Base-by-base conservation (phyloP, 1,284 basidiomycete species). In the Leucoagaricus sp. region DNA sequence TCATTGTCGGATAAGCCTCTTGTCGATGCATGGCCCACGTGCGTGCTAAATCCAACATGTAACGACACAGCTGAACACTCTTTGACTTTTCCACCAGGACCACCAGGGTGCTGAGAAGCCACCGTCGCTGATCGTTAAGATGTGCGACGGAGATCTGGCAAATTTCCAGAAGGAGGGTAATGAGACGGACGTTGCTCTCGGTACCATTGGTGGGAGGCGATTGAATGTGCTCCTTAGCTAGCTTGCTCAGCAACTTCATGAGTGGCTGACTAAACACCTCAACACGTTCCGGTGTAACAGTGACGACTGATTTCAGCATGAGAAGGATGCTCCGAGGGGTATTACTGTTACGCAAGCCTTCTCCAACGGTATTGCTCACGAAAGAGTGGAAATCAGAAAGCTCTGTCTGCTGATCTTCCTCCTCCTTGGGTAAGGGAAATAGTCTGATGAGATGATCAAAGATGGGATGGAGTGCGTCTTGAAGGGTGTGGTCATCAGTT, bases 11-110 rank as follows among this genome's bases (percentile, higher is more conserved):
- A 67, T 92, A 93, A 1, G 86, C 77, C 57, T 96, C 94, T 53
- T 88, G 88, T 65, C 86, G 84, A 45, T 92, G 86, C 64, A 95
- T 76, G 19, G 91, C 87, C 96, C 97, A 99, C 47, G 91, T 89
- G 52, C 91, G 85, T 58, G 93, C 85, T 61, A 96, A 85, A 55
- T 94, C 89, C 21, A 99, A 82, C 62, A 98, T 83, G 69, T 92
- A 96, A 10, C 85, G 86, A 69, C 94, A 96, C 1, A 99, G 81
- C 13, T 83, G 75, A 12, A 81, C 67, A 65, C 89, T 96, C 65
- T 91, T 88, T n/a, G 95, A 97, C 70, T 96, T 94, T 66, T 98
- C 96, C 41, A 96, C 88, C 31, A 99, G 80, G 49, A 89, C 85
- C 17, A 89, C 85, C 53, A 98, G 82, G 3, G 82, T 81, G 54